Base-by-base conservation (phyloP, 1,139 yeast species). In the Sugiyamaella castrensis region DNA sequence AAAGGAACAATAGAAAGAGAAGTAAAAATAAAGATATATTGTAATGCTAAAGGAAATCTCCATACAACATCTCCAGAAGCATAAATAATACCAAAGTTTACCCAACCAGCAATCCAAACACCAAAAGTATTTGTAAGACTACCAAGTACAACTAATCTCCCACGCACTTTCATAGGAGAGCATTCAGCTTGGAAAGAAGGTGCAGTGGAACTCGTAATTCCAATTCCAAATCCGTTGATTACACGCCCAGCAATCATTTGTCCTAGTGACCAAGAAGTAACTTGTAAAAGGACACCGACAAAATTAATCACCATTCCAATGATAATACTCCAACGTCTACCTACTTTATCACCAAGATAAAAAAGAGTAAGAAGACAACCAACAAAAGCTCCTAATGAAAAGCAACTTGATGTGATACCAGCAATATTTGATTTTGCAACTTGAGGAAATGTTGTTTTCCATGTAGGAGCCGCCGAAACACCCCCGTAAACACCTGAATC, bases 1-100 rank as follows among this genome's bases (percentile, higher is more conserved):
- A 78, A 68, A 58, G 77, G 68, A 35, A 74, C 59, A 55, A 81
- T 81, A 37, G 65, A 4, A 50, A 81, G 67, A 49, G 83, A 70
- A 4, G 77, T 26, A 8, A 73, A 50, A 31, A 86, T 87, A 29
- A 89, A 89, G 39, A 81, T 62, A 51, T 79, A 73, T 68, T 83
- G 91, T 52, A 83, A 53, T 50, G 79, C 83, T 86, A 87, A 82
- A 9, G 87, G 86, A 29, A 79, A 62, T 64, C 91, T 76, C 73
- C 84, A 85, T n/a, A 41, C 44, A 26, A 46, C 47, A 15, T 37
- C 48, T 5, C 50, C 47, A 3, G 24, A 15, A 32, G 40, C 49
- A 38, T 45, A 48, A 12, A 40, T 33, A 11, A 48, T 43, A 38
- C 55, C 55, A 29, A 40, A 50, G 43, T 52, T 44, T 9, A 52